These are phyloP conservation scores for Thelonectria blattea DNA, from an alignment of 2,329 filamentous ascomycete genomes.

Conservation along the genomic window DNA sequence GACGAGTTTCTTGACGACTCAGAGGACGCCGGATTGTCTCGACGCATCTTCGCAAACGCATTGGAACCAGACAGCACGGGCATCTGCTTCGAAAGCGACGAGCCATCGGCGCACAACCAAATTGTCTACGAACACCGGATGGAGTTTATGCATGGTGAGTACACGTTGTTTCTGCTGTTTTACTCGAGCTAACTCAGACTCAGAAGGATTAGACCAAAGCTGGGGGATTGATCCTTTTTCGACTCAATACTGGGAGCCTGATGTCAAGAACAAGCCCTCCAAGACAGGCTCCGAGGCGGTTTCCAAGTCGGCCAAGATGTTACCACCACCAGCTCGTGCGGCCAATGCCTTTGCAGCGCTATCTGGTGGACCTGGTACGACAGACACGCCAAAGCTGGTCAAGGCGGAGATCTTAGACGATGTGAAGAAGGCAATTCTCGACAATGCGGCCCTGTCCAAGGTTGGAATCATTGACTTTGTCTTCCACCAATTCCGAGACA, in stretches of 20 bases:
- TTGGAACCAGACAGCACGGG: slow-evolving; percentile 80
- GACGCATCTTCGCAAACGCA: slow-evolving; percentile 68
- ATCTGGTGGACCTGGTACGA: slow-evolving; percentile 25
- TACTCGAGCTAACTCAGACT: slow-evolving; percentile 25
- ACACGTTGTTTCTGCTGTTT: background rate
- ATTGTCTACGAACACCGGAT: slow-evolving; percentile 69
- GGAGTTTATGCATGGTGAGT: slow-evolving; percentile 75
- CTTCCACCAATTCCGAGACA: slow-evolving; percentile 47
- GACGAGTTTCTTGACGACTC: slow-evolving; percentile 90
- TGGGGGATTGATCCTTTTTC: slow-evolving; percentile 82
- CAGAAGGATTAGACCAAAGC: slow-evolving; percentile 57
- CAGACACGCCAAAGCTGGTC: slow-evolving; percentile 41
- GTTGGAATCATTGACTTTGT: slow-evolving; percentile 50
- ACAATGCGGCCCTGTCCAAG: slow-evolving; percentile 49
- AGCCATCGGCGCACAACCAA: slow-evolving; percentile 53
- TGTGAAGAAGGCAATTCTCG: slow-evolving; percentile 50
- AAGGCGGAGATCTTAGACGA: slow-evolving; percentile 49
- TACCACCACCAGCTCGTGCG: slow-evolving; percentile 41
- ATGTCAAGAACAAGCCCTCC: slow-evolving; percentile 29
- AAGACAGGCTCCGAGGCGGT: slow-evolving; percentile 24
- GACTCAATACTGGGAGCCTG: slow-evolving; percentile 74
- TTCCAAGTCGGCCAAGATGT: slow-evolving; percentile 35
- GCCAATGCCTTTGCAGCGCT: slow-evolving; percentile 48
- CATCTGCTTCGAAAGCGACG: slow-evolving; percentile 78
- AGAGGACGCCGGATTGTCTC: slow-evolving; percentile 66